A percentile compares a stretch with the other conserved stretches of the same genome.
phyloP scores from a whole-genome alignment of 352 stramenopile genomes.

The Blastocystis hominis region DNA sequence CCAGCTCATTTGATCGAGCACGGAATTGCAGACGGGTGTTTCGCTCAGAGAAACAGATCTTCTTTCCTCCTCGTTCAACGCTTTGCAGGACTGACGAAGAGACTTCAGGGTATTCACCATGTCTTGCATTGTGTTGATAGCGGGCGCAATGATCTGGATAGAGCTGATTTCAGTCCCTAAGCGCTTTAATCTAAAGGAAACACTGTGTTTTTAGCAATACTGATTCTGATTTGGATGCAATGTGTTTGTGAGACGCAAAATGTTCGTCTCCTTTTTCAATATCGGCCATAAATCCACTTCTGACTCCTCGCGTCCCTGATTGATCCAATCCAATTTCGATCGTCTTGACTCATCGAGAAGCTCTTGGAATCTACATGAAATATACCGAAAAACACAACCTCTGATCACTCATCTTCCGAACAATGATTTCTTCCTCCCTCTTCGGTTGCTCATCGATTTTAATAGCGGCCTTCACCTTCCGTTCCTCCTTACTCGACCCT shows the following conservation, averaged over 20 bases:
- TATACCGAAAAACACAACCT: background rate
- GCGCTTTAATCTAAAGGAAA: constrained; percentile 32
- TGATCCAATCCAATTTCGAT: constrained; percentile 42
- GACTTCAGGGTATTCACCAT: background rate
- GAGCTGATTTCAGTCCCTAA: constrained; percentile 5
- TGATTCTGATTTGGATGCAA: constrained; percentile 49
- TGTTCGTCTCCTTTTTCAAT: constrained; percentile 18
- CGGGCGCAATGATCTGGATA: constrained; percentile 29
- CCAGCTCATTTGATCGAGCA: background rate
- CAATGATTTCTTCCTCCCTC: background rate
- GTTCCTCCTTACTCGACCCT: constrained; percentile 5
- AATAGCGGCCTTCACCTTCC: background rate
- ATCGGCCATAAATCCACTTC: constrained; percentile 39
- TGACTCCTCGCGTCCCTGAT: constrained; percentile 4
- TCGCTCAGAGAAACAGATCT: background rate
- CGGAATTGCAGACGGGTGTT: background rate
- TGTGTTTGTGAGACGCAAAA: constrained; percentile 19
- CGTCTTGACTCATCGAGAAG: constrained; percentile 35
- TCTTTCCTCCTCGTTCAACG: background rate
- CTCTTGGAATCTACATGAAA: constrained; percentile 26
- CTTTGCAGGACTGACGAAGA: background rate
- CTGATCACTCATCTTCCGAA: background rate
- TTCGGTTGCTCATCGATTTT: background rate
- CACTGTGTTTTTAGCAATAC: background rate
- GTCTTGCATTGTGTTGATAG: background rate